Evolutionary conservation across 768 basidiomycete species (phyloP).

Genomic region (Lepiota venenata): DNA sequence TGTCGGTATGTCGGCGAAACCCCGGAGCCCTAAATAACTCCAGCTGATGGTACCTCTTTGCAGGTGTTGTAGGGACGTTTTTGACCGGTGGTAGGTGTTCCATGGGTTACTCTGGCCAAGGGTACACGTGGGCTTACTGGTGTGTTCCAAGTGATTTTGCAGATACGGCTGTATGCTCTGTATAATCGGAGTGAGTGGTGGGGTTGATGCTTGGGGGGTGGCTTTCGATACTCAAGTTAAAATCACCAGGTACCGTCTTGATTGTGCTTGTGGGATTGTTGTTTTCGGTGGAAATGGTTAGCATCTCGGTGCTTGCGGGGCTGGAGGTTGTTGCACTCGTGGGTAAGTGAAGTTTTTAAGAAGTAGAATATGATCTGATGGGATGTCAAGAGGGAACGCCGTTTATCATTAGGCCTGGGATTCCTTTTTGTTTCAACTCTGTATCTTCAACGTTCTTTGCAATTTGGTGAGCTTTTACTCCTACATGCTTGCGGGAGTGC

Average conservation of each 20-base stretch:
- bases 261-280: background rate
- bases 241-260: background rate
- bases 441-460: slow-evolving; percentile 4
- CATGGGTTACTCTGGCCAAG: background rate
- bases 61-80: slow-evolving; percentile 2
- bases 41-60: background rate
- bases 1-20: background rate
- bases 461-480: background rate
- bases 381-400: background rate
- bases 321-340: background rate
- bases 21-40: background rate
- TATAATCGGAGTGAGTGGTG: background rate
- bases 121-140: background rate
- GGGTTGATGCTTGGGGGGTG: background rate
- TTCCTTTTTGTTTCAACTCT: background rate
- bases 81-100: background rate
- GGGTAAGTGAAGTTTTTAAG: background rate
- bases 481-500: background rate
- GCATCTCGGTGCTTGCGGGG: background rate
- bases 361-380: background rate
- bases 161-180: slow-evolving; percentile 1
- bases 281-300: background rate
- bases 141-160: background rate
- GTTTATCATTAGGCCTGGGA: background rate
- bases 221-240: background rate